Evolutionary conservation across 805 yeast genomes (phyloP), one percentile per base, ranked within the genome.

Genomic region (Metschnikowia amazonensis): DNA sequence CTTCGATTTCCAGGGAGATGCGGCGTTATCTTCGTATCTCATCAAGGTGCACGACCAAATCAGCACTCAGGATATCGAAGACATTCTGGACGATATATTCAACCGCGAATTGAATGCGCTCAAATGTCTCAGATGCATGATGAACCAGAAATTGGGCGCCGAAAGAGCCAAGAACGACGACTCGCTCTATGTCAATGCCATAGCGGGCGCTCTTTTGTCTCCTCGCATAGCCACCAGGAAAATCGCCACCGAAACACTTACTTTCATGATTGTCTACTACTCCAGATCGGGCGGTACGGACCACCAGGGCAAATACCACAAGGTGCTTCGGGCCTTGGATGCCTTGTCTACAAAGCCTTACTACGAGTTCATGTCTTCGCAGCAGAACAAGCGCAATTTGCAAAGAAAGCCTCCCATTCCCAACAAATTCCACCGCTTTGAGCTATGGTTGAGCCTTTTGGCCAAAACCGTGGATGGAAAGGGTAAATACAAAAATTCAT

Each of bases 401-500:
- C 67, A 65, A 24, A 57, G 74, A 42, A 69, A 62, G 46, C 66
- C 70, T 3, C 75, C 71, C 1, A 55, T 58, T 1, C 65, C 63
- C 6, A 63, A 66, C 21, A 46, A 66, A 13, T 67, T 71, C 50
- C 77, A 69, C 52, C 64, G 84, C 33, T 81, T 84, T 54, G 86
- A 82, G 49, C 75, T 83, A 30, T 89, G 96, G 96, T 59, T 88
- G 36, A 65, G 69, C 40, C 67, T 80, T 10, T 82, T 88, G 3
- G 83, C 76, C 42, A 77, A 76, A 40, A 83, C 90, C 0, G 57
- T 89, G 36, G 88, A 82, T 46, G 97, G 97, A 2, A 76, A 90
- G 55, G 98, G 98, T 6, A 84, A 81, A 56, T 70, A 69, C 51
- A 75, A 86, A 76, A 96, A 97, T 9, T 87, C 97, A 0, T 64